A percentile compares a stretch with the other conserved stretches of the same genome.
Conservation (phyloP, 2,329 filamentous ascomycete genomes). For the Aspergillus melleus region DNA sequence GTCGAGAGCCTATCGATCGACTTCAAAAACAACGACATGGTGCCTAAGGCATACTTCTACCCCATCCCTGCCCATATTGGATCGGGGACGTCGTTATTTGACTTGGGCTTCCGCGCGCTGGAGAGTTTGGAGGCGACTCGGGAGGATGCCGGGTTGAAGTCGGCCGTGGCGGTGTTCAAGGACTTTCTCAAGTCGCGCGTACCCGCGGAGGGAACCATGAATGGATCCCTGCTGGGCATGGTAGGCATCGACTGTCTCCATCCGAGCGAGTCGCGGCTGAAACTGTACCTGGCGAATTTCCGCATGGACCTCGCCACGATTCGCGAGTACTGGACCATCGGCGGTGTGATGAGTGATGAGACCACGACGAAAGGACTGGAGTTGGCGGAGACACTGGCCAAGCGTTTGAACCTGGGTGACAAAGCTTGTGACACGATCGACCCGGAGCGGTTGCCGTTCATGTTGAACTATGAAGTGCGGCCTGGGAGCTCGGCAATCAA, state of each 20-base stretch:
- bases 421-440: conserved; percentile 1
- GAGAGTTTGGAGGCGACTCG: neutral
- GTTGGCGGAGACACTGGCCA: conserved; percentile 1
- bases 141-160: neutral
- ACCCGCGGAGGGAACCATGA: neutral
- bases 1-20: neutral
- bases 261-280: neutral
- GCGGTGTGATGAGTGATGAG: neutral
- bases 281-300: neutral
- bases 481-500: neutral
- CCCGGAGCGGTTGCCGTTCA: neutral
- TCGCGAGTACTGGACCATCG: conserved; percentile 1
- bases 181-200: neutral
- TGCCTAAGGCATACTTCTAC: conserved; percentile 1
- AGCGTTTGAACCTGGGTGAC: neutral
- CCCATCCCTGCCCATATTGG: neutral
- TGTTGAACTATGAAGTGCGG: neutral
- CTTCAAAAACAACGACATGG: neutral
- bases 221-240: neutral
- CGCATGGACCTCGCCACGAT: conserved; percentile 1
- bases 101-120: neutral
- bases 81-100: neutral
- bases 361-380: neutral
- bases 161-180: neutral
- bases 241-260: neutral